Percentiles rank a stretch among this genome's conserved stretches.
These are phyloP conservation scores for Neobulgaria alba DNA, from an alignment of 2,329 filamentous ascomycete species.

Conservation along the genomic window DNA sequence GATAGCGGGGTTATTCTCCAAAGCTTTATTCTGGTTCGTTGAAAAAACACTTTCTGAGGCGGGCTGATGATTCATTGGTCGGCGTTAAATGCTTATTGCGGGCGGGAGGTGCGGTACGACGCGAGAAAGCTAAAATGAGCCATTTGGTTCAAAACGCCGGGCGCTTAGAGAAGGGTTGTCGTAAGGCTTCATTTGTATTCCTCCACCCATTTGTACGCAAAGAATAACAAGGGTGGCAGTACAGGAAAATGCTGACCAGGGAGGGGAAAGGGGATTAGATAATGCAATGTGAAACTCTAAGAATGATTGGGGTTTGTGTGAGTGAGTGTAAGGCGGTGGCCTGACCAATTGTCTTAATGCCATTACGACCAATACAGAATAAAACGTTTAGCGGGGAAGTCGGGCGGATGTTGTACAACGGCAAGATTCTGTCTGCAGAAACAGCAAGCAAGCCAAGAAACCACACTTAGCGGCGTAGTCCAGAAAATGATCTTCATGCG, in stretches of 20 bases:
- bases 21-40: too few relatives aligned
- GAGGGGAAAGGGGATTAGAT: constrained; percentile 13
- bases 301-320: constrained; percentile 18
- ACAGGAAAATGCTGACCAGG: constrained; percentile 19
- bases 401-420: constrained; percentile 16
- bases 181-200: constrained; percentile 24
- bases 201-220: constrained; percentile 16
- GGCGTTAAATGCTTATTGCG: constrained; percentile 15
- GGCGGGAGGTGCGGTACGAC: constrained; percentile 24
- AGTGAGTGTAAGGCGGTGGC: too few relatives aligned
- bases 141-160: constrained; percentile 15
- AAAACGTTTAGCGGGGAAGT: constrained; percentile 1
- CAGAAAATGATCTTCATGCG: too few relatives aligned
- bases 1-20: too few relatives aligned
- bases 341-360: constrained; percentile 17
- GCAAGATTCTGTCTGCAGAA: too few relatives aligned
- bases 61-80: too few relatives aligned
- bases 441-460: too few relatives aligned
- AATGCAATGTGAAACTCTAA: constrained; percentile 12
- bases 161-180: constrained; percentile 28
- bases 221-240: constrained; percentile 20
- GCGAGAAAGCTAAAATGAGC: constrained; percentile 22
- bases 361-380: constrained; percentile 12
- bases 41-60: too few relatives aligned
- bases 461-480: too few relatives aligned